Percentiles rank a stretch among this genome's conserved stretches.
These are phyloP conservation scores for Fusarium musae DNA, from an alignment of 2,329 filamentous ascomycete genomes.

Conservation along the genomic window DNA sequence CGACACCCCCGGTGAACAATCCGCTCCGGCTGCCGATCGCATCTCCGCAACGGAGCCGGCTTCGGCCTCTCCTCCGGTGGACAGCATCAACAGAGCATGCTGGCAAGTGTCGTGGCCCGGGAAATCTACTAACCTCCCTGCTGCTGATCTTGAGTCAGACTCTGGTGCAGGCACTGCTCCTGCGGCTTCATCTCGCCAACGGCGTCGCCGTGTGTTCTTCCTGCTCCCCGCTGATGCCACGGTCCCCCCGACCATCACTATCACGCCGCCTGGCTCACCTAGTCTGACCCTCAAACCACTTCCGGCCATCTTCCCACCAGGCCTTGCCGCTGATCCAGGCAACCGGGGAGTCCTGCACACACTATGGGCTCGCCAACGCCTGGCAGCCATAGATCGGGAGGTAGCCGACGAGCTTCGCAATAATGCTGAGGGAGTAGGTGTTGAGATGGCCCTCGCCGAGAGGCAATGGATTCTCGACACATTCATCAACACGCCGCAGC, in stretches of 20 bases:
- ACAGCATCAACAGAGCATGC: constrained; percentile 26
- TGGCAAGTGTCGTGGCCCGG: constrained; percentile 90
- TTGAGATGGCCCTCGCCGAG: constrained; percentile 86
- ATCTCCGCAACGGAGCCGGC: constrained; percentile 36
- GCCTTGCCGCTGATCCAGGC: constrained; percentile 76
- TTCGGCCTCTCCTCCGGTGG: constrained; percentile 10
- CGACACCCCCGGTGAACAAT: constrained; percentile 9
- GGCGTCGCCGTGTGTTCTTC: constrained; percentile 77
- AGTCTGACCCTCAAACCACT: constrained; percentile 76
- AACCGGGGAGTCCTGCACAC: constrained; percentile 88
- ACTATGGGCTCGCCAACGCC: constrained; percentile 86
- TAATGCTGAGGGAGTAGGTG: constrained; percentile 83
- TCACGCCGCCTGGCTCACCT: constrained; percentile 59
- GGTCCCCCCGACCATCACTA: constrained; percentile 77
- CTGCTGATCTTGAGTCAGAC: constrained; percentile 54
- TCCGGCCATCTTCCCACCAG: constrained; percentile 86
- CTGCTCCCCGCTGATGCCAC: constrained; percentile 77
- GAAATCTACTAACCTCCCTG: constrained; percentile 77
- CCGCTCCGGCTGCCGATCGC: constrained; percentile 30
- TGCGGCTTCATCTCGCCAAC: constrained; percentile 46
- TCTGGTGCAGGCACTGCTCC: constrained; percentile 47
- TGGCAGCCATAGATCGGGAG: constrained; percentile 80
- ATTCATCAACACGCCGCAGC: constrained; percentile 60
- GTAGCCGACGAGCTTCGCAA: constrained; percentile 77
- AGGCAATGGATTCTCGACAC: constrained; percentile 86